Conservation (phyloP, 129 eudicot genomes). For the Helianthus tuberosus region DNA sequence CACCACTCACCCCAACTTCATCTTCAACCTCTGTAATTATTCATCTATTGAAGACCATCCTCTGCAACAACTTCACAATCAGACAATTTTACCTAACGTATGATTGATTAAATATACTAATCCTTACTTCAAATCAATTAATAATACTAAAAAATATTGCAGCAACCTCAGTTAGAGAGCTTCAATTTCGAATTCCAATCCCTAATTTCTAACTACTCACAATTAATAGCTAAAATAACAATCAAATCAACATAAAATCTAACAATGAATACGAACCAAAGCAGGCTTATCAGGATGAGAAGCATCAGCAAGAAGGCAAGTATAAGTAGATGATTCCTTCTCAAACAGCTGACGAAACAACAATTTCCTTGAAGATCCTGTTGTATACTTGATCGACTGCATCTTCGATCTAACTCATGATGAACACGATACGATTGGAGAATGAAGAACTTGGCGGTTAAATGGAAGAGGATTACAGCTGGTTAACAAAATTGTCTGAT, state of each 20-base stretch:
- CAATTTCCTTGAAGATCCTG: conserved; percentile 54
- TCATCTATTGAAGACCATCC: not conserved
- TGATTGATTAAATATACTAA: not conserved
- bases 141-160: not conserved
- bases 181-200: conserved; percentile 18
- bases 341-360: conserved; percentile 92
- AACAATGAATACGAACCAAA: conserved; percentile 45
- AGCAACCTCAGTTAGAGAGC: not conserved
- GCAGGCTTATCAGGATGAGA: conserved; percentile 94
- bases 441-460: conserved; percentile 14
- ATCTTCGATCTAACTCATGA: conserved; percentile 45
- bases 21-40: too few species aligned
- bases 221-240: conserved; percentile 7
- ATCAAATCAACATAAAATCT: conserved; percentile 3
- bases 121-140: not conserved
- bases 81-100: not conserved
- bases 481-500: too few species aligned
- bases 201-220: conserved; percentile 18
- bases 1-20: too few species aligned
- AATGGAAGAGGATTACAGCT: conserved; percentile 13
- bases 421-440: conserved; percentile 28
- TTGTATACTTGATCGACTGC: conserved; percentile 56
- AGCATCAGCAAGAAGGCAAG: conserved; percentile 93
- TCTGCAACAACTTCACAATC: conserved; percentile 6
- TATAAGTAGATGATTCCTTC: conserved; percentile 94